Base-by-base conservation (phyloP, 2,329 filamentous ascomycete species). In the Dissoconium aciculare region DNA sequence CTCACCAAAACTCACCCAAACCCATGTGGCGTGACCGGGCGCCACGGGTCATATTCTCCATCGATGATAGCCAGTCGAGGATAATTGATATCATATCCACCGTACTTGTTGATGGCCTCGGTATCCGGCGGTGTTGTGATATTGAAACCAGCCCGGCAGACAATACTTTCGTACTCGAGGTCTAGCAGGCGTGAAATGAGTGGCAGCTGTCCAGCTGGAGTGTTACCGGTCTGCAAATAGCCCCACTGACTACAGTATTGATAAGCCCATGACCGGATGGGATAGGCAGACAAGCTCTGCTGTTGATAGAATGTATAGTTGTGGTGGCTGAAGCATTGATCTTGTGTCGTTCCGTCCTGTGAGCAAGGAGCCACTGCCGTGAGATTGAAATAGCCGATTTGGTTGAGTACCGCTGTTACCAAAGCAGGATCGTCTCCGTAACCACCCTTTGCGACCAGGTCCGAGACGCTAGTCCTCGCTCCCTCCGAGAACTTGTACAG, bases 21-120 rank as follows among this genome's bases (percentile, higher is more conserved):
- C 1, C 73, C 74, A 29, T 87, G 74, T 1, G 78, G 71, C 0
- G 75, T 78, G 0, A 78, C 78, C 0, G 72, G 70, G 11, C 76
- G 68, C 83, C 83, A 92, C 0, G 82, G 81, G 48, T 91, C 83
- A 33, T 71, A 69, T 39, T 80, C 69, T 15, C 82, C 82, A 38
- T 84, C 81, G 23, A 92, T 61, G 28, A 80, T 67, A 3, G 83
- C 83, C 1, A 92, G 67, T 2, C 82, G 74, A 1, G 75, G 69
- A 49, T 82, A 84, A 27, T 68, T 67, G 43, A 89, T 75, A 26
- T 51, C 41, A 53, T 74, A 79, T 9, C 73, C 78, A 25, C 83
- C 83, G 40, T 78, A 76, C 47, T 76, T 73, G 61, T 91, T 89
- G 53, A 89, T 72, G 1, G 62, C 60, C 1, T 71, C 63, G 0